Conservation (phyloP, 2,329 filamentous ascomycete genomes). For the Colletotrichum limetticola region DNA sequence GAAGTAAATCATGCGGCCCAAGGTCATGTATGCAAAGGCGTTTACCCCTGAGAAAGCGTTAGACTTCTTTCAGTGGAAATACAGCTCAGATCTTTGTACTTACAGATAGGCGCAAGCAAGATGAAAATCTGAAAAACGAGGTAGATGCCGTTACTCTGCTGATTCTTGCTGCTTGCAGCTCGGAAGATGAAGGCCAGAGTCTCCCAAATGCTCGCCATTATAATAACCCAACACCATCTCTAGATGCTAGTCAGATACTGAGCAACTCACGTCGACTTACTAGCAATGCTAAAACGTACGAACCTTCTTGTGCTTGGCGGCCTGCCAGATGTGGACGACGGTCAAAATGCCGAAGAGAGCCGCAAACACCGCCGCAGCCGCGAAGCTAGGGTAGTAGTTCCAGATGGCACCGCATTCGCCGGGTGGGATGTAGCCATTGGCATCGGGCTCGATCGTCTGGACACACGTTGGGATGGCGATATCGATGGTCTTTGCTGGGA, state of each 20-base stretch:
- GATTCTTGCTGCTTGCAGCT: conserved; percentile 41
- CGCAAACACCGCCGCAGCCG: conserved; percentile 42
- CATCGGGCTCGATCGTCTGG: conserved; percentile 46
- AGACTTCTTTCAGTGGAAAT: no score
- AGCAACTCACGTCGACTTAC: neutral
- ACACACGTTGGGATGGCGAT: conserved; percentile 48
- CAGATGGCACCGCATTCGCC: conserved; percentile 45
- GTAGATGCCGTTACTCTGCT: conserved; percentile 40
- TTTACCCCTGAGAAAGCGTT: conserved; percentile 49
- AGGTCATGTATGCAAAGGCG: conserved; percentile 57
- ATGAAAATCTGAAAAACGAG: conserved; percentile 42
- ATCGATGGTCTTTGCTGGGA: conserved; percentile 45
- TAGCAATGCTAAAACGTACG: neutral
- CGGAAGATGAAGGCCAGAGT: conserved; percentile 43
- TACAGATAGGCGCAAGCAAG: conserved; percentile 43
- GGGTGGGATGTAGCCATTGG: conserved; percentile 46
- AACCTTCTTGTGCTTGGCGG: conserved; percentile 39
- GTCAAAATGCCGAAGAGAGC: conserved; percentile 41
- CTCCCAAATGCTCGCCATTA: conserved; percentile 48
- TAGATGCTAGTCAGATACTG: neutral
- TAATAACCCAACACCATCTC: conserved; percentile 49
- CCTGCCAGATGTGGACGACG: conserved; percentile 37
- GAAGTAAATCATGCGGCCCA: conserved; percentile 57
- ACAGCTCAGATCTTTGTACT: neutral
- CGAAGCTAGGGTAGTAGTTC: conserved; percentile 47